Base-by-base conservation (phyloP, 163 green algal genomes). In the Prototheca cutis region DNA sequence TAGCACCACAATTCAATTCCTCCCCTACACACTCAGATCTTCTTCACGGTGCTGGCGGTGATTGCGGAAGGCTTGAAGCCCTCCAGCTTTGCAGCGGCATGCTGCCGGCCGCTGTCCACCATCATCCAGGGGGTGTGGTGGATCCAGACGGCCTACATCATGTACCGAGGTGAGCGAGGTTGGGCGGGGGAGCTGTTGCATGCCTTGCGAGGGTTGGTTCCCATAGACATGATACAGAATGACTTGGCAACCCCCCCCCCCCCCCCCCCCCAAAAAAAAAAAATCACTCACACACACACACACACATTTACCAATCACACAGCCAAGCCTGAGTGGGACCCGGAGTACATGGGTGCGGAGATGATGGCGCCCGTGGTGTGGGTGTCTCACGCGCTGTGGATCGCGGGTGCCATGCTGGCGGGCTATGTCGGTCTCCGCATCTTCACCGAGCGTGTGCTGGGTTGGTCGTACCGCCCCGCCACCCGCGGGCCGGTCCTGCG, bases 61-160 rank as follows among this genome's bases (percentile, higher is more conserved):
- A 15, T 62, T 2, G 55, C 17, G 1, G 70, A 77, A 42, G 31
- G 47, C 27, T 33, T 36, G 19, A 7, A 7, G 21, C 59, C 54
- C 13, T 33, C 25, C 31, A 65, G 40, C 63, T 40, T 77, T 10
- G 42, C 71, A 4, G 45, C 63, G 17, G 70, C 64, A 19, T 53
- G 45, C 5, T 23, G 52, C 3, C 53, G 70, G 4, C 70, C 70
- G 19, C 55, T 40, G 24, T 53, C 68, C 5, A 73, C 64, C 3
- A 53, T 70, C n/a, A 23, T 72, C 33, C 71, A 78, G 58, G 70
- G 67, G 7, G 42, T 69, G 10, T 75, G 67, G 68, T 78, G 67
- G 66, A 72, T 78, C 24, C 65, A 76, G 31, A 73, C 58, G 4
- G 71, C 66, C 0, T 73, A 68, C 61, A 78, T 78, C 49, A 74